Conservation (phyloP, 78 protist genomes). For the Bigelowiella natans region DNA sequence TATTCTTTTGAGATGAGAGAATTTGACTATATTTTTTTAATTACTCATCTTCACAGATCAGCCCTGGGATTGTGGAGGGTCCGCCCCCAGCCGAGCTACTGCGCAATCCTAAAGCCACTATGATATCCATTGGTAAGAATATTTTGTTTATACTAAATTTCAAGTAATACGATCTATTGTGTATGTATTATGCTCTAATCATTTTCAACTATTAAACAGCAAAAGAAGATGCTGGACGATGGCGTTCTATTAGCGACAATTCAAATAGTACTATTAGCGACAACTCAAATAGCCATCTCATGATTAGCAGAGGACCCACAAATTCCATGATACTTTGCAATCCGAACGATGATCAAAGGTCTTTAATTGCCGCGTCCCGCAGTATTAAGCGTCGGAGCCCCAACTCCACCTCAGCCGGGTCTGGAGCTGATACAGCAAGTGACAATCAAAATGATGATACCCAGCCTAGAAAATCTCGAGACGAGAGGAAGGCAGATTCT, state of each 20-base stretch:
- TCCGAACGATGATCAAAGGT: background rate
- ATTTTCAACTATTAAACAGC: no score
- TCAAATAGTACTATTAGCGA: no score
- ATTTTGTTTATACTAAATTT: background rate
- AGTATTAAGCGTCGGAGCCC: background rate
- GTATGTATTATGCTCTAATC: background rate
- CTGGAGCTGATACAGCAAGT: background rate
- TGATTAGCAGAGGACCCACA: background rate
- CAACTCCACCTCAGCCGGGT: background rate
- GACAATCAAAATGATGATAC: no score
- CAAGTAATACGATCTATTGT: no score
- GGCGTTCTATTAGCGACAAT: no score
- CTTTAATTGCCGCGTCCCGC: background rate
- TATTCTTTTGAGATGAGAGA: no score
- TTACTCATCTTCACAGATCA: no score
- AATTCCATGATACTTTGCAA: background rate
- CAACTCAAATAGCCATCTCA: background rate
- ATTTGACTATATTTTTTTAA: no score
- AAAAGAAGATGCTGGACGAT: no score
- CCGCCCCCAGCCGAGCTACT: background rate
- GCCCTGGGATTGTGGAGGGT: background rate
- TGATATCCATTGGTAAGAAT: background rate
- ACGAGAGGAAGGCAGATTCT: background rate
- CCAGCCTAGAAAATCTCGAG: background rate
- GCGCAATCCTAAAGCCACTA: background rate